A percentile compares a stretch with the other conserved stretches of the same genome.
These are phyloP conservation scores for Clitopilus passeckerianus DNA, from an alignment of 768 basidiomycete genomes.

Conservation along the genomic window DNA sequence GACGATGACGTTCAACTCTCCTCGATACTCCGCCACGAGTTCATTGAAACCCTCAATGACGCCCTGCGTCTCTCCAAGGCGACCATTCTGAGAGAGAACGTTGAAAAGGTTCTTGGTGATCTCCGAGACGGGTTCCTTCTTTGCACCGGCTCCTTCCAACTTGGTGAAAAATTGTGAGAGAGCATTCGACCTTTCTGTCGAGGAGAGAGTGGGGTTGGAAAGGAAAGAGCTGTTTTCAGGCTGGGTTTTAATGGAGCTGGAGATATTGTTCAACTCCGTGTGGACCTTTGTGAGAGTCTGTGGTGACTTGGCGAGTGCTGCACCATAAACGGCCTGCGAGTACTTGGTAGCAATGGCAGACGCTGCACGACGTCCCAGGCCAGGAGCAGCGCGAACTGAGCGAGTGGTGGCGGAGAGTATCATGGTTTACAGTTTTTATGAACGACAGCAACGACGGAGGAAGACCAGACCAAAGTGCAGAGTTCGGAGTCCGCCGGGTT, in stretches of 20 bases:
- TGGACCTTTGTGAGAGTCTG: constrained; percentile 82
- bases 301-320: constrained; percentile 80
- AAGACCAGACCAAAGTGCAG: constrained; percentile 7
- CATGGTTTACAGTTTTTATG: constrained; percentile 25
- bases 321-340: constrained; percentile 76
- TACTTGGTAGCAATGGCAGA: constrained; percentile 80
- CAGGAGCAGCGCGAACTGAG: constrained; percentile 38
- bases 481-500: constrained; percentile 12
- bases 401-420: constrained; percentile 58
- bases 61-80: constrained; percentile 76
- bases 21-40: constrained; percentile 83
- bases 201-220: constrained; percentile 86
- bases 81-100: constrained; percentile 90
- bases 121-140: constrained; percentile 76
- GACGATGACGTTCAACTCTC: constrained; percentile 89
- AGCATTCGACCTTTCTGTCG: constrained; percentile 66
- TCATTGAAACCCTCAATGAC: constrained; percentile 91
- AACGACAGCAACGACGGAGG: constrained; percentile 17
- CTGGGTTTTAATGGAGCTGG: constrained; percentile 60
- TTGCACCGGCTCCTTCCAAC: constrained; percentile 53
- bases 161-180: constrained; percentile 65
- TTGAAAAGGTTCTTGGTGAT: constrained; percentile 89
- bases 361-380: constrained; percentile 65
- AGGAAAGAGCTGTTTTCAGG: constrained; percentile 70
- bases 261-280: constrained; percentile 71